Conservation (phyloP, 73 alveolate genomes). For the Vitrella brassicaformis region DNA sequence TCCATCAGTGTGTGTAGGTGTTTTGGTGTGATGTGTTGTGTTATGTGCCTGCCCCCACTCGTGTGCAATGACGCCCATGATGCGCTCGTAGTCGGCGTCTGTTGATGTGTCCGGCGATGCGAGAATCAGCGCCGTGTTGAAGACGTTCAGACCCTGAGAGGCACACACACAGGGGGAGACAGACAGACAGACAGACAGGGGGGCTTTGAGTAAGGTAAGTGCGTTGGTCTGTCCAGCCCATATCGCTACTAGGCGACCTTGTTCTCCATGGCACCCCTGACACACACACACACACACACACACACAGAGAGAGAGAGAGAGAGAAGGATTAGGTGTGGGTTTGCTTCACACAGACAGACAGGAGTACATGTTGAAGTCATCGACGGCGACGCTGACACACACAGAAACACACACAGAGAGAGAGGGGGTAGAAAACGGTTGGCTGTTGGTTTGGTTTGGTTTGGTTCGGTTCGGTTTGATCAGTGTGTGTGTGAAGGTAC, state of each 20-base stretch:
- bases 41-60: too few relatives aligned
- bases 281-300: not conserved
- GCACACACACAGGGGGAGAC: not conserved
- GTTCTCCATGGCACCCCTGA: conserved; percentile 33
- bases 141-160: conserved; percentile 3
- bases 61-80: conserved; percentile 31
- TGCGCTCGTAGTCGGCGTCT: conserved; percentile 34
- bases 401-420: not conserved
- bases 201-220: not conserved
- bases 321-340: too few relatives aligned
- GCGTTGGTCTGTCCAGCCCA: not conserved
- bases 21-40: too few relatives aligned
- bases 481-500: too few relatives aligned
- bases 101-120: conserved; percentile 30
- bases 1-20: not conserved
- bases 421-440: not conserved
- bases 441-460: not conserved
- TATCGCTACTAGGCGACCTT: not conserved
- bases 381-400: conserved; percentile 13
- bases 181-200: not conserved
- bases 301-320: not conserved
- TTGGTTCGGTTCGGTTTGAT: not conserved
- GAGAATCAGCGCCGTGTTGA: conserved; percentile 22
- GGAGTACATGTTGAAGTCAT: not conserved
- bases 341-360: not conserved